Base-by-base conservation (phyloP, 2,329 filamentous ascomycete species). In the Berkeleyomyces basicola region DNA sequence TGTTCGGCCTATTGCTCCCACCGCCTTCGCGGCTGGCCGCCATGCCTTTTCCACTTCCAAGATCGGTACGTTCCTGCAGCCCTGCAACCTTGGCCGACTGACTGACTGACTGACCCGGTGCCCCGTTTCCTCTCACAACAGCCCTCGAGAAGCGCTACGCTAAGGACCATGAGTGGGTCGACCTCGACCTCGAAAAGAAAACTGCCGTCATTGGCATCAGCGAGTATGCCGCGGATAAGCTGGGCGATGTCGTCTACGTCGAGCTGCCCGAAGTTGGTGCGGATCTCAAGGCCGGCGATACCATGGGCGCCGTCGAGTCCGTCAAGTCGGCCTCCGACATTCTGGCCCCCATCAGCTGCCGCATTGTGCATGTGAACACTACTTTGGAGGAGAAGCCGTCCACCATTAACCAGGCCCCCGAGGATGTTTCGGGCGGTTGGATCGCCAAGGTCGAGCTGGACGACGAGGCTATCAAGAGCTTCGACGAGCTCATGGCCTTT, bases 251-350 rank as follows among this genome's bases (percentile, higher is more conserved):
- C 65, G 92, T 99, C 72, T 99, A 88, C 78, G 90, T 97, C 70
- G 93, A 99, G 79, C 86, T 99, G 39, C 93, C 93, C 63, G 79
- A 85, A 68, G 72, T 79, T 63, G 86, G 83, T 67, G 77, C 84
- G 68, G 82, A 86, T 69, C 81, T 95, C 66, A 75, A 76, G 64
- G 81, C 84, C 63, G 90, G 90, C 70, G 92, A 97, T 71, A 80
- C 87, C 67, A 87, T 97, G 68, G 93, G 93, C 68, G 90, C 92
- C 65, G 92, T 99, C 69, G 93, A 99, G 79, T 96, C 90, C 2
- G 93, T 99, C 74, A 99, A 99, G 81, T 93, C 87, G 66, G 93
- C 93, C n/a, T 92, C 89, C 67, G 93, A 99, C 73, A 96, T 99
- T 78, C 87, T 96, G 77, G 85, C 90, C 11, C 93, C 93, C 16